Evolutionary conservation across 2,329 filamentous ascomycete species (phyloP).

Genomic region (Dactylellina haptotyla): DNA sequence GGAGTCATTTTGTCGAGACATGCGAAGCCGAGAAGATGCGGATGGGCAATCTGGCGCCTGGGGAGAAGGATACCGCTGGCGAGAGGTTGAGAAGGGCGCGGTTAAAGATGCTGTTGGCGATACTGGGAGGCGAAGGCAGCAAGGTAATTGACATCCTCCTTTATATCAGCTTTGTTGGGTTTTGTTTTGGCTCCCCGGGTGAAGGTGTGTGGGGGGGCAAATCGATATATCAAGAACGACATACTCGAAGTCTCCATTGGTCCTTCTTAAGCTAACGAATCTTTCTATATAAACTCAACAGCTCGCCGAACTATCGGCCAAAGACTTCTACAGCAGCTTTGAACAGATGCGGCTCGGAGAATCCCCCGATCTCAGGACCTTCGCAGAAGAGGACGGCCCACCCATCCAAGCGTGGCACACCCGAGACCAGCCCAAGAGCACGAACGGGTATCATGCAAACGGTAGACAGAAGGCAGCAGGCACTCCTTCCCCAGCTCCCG

Average conservation of each 20-base stretch:
- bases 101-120: slow-evolving; percentile 51
- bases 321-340: slow-evolving; percentile 47
- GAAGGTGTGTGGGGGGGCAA: background rate
- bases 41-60: background rate
- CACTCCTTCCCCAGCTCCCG: slow-evolving; percentile 38
- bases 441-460: slow-evolving; percentile 45
- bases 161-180: background rate
- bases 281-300: slow-evolving; percentile 11
- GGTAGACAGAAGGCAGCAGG: slow-evolving; percentile 28
- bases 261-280: too few relatives aligned
- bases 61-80: slow-evolving; percentile 36
- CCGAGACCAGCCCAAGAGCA: slow-evolving; percentile 1
- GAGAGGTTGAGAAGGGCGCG: slow-evolving; percentile 47
- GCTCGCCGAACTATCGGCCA: slow-evolving; percentile 46
- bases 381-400: slow-evolving; percentile 40
- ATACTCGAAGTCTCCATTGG: too few relatives aligned
- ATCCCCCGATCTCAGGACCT: slow-evolving; percentile 45
- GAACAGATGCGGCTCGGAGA: slow-evolving; percentile 46
- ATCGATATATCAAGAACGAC: too few relatives aligned
- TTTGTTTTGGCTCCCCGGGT: background rate
- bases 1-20: slow-evolving; percentile 56
- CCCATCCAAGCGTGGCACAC: slow-evolving; percentile 36
- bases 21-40: slow-evolving; percentile 52
- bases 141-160: slow-evolving; percentile 39
- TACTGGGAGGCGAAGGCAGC: slow-evolving; percentile 44